A percentile compares a stretch with the other conserved stretches of the same genome.
Evolutionary conservation across 768 basidiomycete species (phyloP).

Genomic region (Lentinula detonsa): DNA sequence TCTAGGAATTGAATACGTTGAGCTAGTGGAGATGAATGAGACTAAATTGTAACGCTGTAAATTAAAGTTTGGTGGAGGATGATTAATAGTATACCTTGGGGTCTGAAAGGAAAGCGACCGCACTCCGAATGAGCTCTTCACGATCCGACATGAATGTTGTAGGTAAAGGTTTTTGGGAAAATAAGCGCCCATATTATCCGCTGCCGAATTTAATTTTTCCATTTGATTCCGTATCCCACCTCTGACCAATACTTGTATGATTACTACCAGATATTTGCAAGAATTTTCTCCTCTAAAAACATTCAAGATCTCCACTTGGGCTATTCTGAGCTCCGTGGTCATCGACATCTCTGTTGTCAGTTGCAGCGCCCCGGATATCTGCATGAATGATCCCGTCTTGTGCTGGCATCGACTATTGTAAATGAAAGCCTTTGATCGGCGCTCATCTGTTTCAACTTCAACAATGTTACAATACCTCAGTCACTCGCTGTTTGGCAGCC

Average conservation of each 20-base stretch:
- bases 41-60: conserved; percentile 31
- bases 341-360: background rate
- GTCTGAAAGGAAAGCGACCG: conserved; percentile 81
- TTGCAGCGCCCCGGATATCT: background rate
- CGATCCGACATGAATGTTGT: conserved; percentile 44
- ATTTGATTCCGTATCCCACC: background rate
- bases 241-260: too few species aligned
- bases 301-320: background rate
- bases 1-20: conserved; percentile 94
- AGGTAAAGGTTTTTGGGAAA: background rate
- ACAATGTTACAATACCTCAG: background rate
- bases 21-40: conserved; percentile 69
- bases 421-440: background rate
- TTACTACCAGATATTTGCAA: background rate
- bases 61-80: background rate
- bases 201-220: too few species aligned
- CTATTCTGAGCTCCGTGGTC: background rate
- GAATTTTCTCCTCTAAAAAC: background rate
- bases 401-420: background rate
- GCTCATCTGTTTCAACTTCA: background rate
- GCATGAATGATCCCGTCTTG: background rate
- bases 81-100: conserved; percentile 51
- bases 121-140: conserved; percentile 73
- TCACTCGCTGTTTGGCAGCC: too few species aligned
- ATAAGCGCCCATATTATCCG: background rate